Conservation (phyloP, 2,329 filamentous ascomycete genomes). For the Paecilomyces sp. region DNA sequence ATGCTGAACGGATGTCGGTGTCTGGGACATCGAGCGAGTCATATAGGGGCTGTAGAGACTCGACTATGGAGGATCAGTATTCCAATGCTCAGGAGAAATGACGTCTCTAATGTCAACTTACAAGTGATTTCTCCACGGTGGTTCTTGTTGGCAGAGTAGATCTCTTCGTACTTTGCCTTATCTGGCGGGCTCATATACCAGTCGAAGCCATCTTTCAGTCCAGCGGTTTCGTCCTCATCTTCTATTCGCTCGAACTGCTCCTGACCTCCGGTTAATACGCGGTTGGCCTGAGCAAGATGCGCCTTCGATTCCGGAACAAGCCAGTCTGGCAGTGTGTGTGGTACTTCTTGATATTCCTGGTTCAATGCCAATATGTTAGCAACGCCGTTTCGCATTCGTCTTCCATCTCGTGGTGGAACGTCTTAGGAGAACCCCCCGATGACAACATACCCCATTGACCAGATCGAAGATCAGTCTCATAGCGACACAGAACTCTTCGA, state of each 20-base stretch:
- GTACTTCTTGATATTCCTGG: slow-evolving; percentile 88
- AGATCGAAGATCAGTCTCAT: slow-evolving; percentile 98
- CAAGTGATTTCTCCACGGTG: slow-evolving; percentile 76
- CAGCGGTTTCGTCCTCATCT: slow-evolving; percentile 68
- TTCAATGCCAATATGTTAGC: background rate
- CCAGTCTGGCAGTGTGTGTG: slow-evolving; percentile 81
- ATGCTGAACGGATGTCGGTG: slow-evolving; percentile 79
- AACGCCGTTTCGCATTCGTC: background rate
- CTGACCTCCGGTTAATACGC: slow-evolving; percentile 71
- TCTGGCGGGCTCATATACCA: slow-evolving; percentile 97
- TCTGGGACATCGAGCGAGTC: slow-evolving; percentile 59
- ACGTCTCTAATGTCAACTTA: slow-evolving; percentile 37
- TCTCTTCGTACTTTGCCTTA: slow-evolving; percentile 92
- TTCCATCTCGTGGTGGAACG: background rate
- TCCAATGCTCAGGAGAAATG: background rate
- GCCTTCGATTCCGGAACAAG: slow-evolving; percentile 92
- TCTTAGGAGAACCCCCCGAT: background rate
- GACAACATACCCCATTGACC: slow-evolving; percentile 71
- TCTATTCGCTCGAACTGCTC: slow-evolving; percentile 79
- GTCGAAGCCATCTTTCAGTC: slow-evolving; percentile 93
- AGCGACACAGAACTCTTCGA: slow-evolving; percentile 98
- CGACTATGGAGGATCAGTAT: slow-evolving; percentile 46
- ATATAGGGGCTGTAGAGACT: slow-evolving; percentile 75
- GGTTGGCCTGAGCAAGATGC: slow-evolving; percentile 76
- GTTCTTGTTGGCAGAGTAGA: slow-evolving; percentile 88